phyloP scores from a whole-genome alignment of 1,284 basidiomycete species.

The Volvariella surrecta region DNA sequence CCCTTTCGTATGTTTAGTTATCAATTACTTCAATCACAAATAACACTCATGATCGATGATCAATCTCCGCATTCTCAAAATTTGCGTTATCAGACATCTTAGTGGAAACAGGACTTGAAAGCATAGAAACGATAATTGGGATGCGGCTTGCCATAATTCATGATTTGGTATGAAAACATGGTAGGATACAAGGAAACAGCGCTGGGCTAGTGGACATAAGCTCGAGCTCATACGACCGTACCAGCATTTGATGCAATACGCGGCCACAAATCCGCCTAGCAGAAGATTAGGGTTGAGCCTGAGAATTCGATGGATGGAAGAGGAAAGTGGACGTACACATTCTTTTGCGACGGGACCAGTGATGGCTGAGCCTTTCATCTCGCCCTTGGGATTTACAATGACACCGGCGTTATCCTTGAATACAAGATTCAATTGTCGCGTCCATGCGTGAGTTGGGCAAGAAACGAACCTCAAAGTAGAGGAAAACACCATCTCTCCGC shows the following conservation, averaged over 20 bases:
- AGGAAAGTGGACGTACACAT: slow-evolving; percentile 62
- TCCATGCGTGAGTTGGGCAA: not conserved
- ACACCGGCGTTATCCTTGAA: slow-evolving; percentile 89
- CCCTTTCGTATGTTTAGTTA: no score
- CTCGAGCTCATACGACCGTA: slow-evolving; percentile 75
- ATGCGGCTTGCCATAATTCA: slow-evolving; percentile 7
- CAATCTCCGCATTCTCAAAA: no score
- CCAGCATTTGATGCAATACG: slow-evolving; percentile 99
- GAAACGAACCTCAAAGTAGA: slow-evolving; percentile 87
- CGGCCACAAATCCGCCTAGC: slow-evolving; percentile 95
- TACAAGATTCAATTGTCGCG: slow-evolving; percentile 1
- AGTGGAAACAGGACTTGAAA: no score
- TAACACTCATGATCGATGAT: no score
- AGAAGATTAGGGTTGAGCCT: slow-evolving; percentile 7
- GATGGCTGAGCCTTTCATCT: slow-evolving; percentile 99
- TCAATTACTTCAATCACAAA: no score
- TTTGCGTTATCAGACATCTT: no score
- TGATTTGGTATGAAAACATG: slow-evolving; percentile 11
- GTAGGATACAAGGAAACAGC: slow-evolving; percentile 8
- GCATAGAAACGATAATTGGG: no score
- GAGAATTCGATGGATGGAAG: not conserved
- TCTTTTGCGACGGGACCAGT: slow-evolving; percentile 97
- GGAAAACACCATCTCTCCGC: slow-evolving; percentile 95
- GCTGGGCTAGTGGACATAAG: no score
- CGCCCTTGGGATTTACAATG: slow-evolving; percentile 98